These are phyloP conservation scores for Saururus chinensis DNA, from an alignment of 164 flowering plant species.

Conservation along the genomic window DNA sequence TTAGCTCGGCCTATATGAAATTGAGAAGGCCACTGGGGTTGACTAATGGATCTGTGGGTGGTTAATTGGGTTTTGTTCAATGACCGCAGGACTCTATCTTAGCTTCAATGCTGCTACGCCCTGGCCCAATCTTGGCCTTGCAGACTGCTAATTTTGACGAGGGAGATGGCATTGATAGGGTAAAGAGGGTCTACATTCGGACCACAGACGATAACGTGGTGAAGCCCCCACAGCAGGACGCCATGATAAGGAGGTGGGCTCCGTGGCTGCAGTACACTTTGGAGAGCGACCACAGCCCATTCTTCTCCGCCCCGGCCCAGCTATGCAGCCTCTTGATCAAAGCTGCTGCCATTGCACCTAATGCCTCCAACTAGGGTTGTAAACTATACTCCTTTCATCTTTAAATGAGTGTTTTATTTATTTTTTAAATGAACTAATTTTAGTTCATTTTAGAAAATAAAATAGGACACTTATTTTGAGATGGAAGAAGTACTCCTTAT, in stretches of 20 bases:
- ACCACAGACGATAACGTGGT: constrained; percentile 41
- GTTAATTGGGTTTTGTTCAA: no score
- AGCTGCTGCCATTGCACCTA: constrained; percentile 19
- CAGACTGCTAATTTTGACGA: constrained; percentile 24
- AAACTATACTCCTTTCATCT: no score
- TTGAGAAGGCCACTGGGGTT: no score
- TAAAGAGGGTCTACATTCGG: constrained; percentile 52
- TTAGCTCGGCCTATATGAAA: no score
- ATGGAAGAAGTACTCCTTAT: no score
- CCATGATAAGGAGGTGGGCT: constrained; percentile 63
- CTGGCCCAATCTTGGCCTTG: constrained; percentile 52
- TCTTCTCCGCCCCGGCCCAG: constrained; percentile 51
- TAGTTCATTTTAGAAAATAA: no score
- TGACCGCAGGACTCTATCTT: constrained; percentile 43
- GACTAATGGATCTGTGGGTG: no score
- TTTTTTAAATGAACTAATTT: no score
- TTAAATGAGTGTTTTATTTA: no score
- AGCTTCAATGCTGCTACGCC: constrained; percentile 60
- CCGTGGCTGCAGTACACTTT: constrained; percentile 42
- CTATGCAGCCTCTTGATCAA: constrained; percentile 52
- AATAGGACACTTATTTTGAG: no score
- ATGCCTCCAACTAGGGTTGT: no score
- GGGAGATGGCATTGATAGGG: constrained; percentile 18
- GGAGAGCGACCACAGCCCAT: constrained; percentile 81
- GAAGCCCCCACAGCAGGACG: constrained; percentile 57